A percentile compares a stretch with the other conserved stretches of the same genome.
Conservation (phyloP, 73 alveolate species). For the Symbiodinium pilosum region DNA sequence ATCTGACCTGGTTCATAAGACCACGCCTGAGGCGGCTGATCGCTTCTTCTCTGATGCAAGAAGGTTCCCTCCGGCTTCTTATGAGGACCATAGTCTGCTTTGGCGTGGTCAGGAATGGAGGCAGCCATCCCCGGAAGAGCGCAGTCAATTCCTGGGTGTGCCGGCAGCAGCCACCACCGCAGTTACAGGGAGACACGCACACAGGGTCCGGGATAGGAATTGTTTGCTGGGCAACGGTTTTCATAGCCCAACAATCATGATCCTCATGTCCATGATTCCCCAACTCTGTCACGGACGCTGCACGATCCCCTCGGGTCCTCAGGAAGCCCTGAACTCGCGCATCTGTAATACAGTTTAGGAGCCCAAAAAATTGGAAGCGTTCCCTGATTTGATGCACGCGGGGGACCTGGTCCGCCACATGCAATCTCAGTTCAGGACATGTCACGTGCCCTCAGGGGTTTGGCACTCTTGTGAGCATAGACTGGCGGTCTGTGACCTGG, state of each 20-base stretch:
- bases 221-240: constrained; percentile 11
- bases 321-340: not conserved
- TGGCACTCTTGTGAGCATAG: not conserved
- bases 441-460: not conserved
- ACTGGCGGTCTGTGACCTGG: not conserved
- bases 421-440: not conserved
- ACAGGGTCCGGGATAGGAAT: not conserved
- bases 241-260: not conserved
- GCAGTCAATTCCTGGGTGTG: not conserved
- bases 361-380: not conserved
- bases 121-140: not conserved
- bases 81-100: not conserved
- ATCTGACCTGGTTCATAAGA: not conserved
- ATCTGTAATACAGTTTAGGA: not conserved
- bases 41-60: not conserved
- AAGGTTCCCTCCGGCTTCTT: not conserved
- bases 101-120: not conserved
- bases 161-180: not conserved
- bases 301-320: not conserved
- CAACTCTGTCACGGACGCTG: not conserved
- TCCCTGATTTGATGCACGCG: not conserved
- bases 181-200: not conserved
- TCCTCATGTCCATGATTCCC: not conserved
- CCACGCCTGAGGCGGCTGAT: not conserved
- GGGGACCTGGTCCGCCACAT: not conserved